These are phyloP conservation scores for Chaetomium fimeti DNA, from an alignment of 495 filamentous ascomycete genomes.

Conservation along the genomic window DNA sequence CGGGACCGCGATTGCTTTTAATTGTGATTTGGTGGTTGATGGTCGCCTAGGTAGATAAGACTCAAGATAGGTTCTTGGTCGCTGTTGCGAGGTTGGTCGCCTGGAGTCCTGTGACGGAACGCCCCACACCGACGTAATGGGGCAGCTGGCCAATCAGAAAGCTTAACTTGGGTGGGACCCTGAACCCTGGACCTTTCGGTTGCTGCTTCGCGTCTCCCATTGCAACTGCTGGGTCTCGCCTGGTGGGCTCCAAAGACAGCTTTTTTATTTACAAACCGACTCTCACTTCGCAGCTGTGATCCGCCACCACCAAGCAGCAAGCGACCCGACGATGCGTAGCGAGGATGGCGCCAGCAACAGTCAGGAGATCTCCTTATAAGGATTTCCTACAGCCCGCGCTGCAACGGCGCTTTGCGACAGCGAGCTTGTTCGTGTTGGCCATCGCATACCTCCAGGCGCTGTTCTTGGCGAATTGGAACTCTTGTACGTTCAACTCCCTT, in stretches of 20 bases:
- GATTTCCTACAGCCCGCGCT: slow-evolving; percentile 87
- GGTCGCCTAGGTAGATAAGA: too few relatives aligned
- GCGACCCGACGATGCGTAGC: slow-evolving; percentile 38
- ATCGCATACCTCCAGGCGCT: slow-evolving; percentile 75
- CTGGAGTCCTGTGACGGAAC: background rate
- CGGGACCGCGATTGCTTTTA: too few relatives aligned
- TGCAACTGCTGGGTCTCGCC: slow-evolving; percentile 6
- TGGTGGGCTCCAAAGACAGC: slow-evolving; percentile 17
- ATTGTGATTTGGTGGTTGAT: background rate
- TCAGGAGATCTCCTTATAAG: slow-evolving; percentile 61
- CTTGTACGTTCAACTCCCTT: slow-evolving; percentile 51
- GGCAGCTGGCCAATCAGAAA: slow-evolving; percentile 9
- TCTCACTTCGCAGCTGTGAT: background rate
- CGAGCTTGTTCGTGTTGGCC: slow-evolving; percentile 61
- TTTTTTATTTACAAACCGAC: slow-evolving; percentile 20
- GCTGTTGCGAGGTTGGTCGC: slow-evolving; percentile 1
- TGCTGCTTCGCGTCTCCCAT: slow-evolving; percentile 1
- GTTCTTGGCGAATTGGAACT: slow-evolving; percentile 66
- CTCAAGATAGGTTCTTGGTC: background rate
- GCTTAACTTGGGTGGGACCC: background rate
- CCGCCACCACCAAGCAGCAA: background rate
- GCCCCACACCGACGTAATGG: slow-evolving; percentile 17
- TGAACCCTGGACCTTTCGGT: background rate
- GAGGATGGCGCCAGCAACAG: slow-evolving; percentile 44
- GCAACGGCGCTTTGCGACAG: slow-evolving; percentile 79